These are phyloP conservation scores for Taxillus chinensis DNA, from an alignment of 164 flowering plant genomes.

Conservation along the genomic window DNA sequence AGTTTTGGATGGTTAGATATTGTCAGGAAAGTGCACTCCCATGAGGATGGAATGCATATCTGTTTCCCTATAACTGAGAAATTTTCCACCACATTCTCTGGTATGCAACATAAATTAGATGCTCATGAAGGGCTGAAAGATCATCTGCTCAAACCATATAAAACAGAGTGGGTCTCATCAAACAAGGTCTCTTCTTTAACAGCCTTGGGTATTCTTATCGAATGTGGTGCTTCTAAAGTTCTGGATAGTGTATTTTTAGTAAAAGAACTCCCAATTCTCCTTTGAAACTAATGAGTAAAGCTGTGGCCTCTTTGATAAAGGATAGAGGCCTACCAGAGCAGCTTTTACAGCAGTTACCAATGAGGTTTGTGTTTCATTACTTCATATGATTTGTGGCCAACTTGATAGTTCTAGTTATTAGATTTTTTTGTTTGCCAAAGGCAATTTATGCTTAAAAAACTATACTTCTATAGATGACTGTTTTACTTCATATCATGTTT, in stretches of 20 bases:
- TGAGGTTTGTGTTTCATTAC: slow-evolving; percentile 40
- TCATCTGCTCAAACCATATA: slow-evolving; percentile 7
- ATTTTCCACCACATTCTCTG: slow-evolving; percentile 29
- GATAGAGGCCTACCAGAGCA: slow-evolving; percentile 36
- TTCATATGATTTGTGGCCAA: slow-evolving; percentile 4
- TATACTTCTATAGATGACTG: neutral
- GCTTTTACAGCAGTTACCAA: slow-evolving; percentile 68
- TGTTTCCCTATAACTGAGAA: slow-evolving; percentile 67
- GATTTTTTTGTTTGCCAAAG: neutral
- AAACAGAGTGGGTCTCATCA: slow-evolving; percentile 9
- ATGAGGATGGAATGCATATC: slow-evolving; percentile 38
- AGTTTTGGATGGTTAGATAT: slow-evolving; percentile 82
- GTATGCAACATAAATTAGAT: slow-evolving; percentile 16
- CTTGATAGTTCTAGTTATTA: neutral
- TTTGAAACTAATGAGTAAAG: slow-evolving; percentile 49
- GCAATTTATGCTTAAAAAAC: neutral
- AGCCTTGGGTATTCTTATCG: slow-evolving; percentile 38
- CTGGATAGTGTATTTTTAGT: slow-evolving; percentile 37
- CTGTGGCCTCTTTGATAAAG: slow-evolving; percentile 44
- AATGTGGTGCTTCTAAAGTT: slow-evolving; percentile 42
- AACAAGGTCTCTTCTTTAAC: slow-evolving; percentile 22
- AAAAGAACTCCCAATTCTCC: slow-evolving; percentile 52
- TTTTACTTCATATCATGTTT: neutral
- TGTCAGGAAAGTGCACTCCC: slow-evolving; percentile 53
- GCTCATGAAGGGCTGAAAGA: slow-evolving; percentile 14